phyloP scores from a whole-genome alignment of 352 stramenopile species.

The Saprolegnia diclina region DNA sequence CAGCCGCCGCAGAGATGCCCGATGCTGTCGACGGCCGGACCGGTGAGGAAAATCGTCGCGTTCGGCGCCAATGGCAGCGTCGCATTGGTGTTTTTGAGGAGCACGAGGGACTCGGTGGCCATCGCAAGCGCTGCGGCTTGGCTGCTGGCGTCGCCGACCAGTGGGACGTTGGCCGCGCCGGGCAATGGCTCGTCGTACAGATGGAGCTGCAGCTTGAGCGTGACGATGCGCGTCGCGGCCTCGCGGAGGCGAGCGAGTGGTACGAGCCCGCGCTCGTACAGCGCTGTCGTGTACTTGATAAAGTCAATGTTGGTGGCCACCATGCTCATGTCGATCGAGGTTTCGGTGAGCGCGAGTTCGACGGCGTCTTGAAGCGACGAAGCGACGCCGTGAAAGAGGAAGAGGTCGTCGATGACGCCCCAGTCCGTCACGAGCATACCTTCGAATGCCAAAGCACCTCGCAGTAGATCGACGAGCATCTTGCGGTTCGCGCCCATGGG shows the following conservation, averaged over 20 bases:
- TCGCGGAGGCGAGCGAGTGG: slow-evolving; percentile 38
- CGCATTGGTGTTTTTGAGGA: slow-evolving; percentile 63
- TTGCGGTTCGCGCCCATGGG: slow-evolving; percentile 49
- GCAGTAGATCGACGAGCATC: slow-evolving; percentile 75
- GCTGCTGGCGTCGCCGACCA: slow-evolving; percentile 48
- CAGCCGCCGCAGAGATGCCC: slow-evolving; percentile 64
- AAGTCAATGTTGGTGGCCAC: slow-evolving; percentile 53
- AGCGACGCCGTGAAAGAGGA: slow-evolving; percentile 51
- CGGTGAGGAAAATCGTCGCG: slow-evolving; percentile 50
- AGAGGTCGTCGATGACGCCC: slow-evolving; percentile 88
- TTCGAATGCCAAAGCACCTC: slow-evolving; percentile 80
- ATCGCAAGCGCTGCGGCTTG: slow-evolving; percentile 49
- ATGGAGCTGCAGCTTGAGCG: slow-evolving; percentile 59
- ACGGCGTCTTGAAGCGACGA: slow-evolving; percentile 49
- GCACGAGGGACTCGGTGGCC: slow-evolving; percentile 69
- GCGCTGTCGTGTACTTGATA: slow-evolving; percentile 42
- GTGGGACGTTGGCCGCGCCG: slow-evolving; percentile 35
- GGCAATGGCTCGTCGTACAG: slow-evolving; percentile 65
- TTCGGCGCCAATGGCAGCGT: slow-evolving; percentile 33
- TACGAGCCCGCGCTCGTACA: slow-evolving; percentile 29
- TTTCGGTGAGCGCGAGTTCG: slow-evolving; percentile 58
- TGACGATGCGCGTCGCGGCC: slow-evolving; percentile 57
- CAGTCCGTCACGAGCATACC: slow-evolving; percentile 91
- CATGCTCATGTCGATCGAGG: slow-evolving; percentile 91
- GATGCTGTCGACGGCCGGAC: slow-evolving; percentile 57